Conservation (phyloP, 2,329 filamentous ascomycete species). For the Apiospora koreana region DNA sequence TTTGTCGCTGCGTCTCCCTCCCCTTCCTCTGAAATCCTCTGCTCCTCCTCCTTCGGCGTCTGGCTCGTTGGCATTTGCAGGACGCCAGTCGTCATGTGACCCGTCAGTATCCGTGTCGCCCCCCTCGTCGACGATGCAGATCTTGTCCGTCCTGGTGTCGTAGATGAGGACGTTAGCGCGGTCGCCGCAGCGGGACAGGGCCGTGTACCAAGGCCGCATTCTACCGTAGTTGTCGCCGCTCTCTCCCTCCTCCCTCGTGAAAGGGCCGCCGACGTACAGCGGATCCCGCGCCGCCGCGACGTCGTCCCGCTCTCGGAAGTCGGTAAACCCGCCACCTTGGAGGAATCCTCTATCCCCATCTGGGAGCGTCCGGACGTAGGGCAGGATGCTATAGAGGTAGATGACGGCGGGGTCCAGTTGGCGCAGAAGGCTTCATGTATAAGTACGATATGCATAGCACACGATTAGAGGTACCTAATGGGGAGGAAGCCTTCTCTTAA, state of each 20-base stretch:
- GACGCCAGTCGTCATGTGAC: not conserved
- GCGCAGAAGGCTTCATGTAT: no score
- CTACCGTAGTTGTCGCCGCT: not conserved
- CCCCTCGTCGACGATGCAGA: not conserved
- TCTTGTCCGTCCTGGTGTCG: not conserved
- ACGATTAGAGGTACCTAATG: no score
- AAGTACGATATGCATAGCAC: no score
- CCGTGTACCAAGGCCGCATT: not conserved
- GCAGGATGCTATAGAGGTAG: not conserved
- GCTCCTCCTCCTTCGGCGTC: not conserved
- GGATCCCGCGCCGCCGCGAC: not conserved
- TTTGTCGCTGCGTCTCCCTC: no score
- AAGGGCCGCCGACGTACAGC: not conserved
- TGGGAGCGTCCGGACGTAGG: not conserved
- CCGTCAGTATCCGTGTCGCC: not conserved
- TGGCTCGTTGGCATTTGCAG: not conserved
- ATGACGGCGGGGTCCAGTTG: not conserved
- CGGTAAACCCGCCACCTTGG: not conserved
- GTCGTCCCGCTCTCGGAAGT: not conserved
- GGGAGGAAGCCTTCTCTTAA: no score
- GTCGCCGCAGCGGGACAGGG: not conserved
- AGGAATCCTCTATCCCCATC: not conserved
- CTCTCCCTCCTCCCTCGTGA: not conserved
- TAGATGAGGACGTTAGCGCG: not conserved
- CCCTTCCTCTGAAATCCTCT: not conserved